Conservation (phyloP, 2,329 filamentous ascomycete species). For the Sarocladiaceae sp. region DNA sequence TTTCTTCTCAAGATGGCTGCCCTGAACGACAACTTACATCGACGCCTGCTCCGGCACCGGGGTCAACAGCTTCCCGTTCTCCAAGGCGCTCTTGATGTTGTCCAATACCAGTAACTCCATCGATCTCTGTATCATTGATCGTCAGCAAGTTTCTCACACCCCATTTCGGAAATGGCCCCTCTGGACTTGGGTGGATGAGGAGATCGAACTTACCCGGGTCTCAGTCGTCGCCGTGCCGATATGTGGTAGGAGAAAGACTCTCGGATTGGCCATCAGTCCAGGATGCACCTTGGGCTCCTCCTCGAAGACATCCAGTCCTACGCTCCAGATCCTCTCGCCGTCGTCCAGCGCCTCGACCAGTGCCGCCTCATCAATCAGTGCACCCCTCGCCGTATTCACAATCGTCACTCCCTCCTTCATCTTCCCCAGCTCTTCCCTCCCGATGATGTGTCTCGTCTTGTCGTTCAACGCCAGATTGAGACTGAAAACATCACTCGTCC, state of each 20-base stretch:
- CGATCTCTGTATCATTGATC: slow-evolving; percentile 14
- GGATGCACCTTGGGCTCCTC: slow-evolving; percentile 47
- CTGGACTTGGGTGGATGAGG: neutral
- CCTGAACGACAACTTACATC: slow-evolving; percentile 1
- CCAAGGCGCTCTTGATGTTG: slow-evolving; percentile 10
- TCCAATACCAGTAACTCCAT: slow-evolving; percentile 10
- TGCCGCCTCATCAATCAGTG: slow-evolving; percentile 66
- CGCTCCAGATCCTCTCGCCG: slow-evolving; percentile 55
- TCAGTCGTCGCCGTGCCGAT: slow-evolving; percentile 13
- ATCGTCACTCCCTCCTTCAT: slow-evolving; percentile 67
- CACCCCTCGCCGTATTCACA: slow-evolving; percentile 65
- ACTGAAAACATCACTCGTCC: slow-evolving; percentile 54
- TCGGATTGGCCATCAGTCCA: slow-evolving; percentile 9
- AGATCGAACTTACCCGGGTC: slow-evolving; percentile 11
- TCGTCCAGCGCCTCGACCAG: slow-evolving; percentile 59
- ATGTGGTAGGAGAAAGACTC: slow-evolving; percentile 13
- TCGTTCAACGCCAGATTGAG: slow-evolving; percentile 63
- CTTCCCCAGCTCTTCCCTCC: slow-evolving; percentile 53
- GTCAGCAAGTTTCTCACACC: too few relatives aligned
- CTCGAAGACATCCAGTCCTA: slow-evolving; percentile 65
- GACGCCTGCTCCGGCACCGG: slow-evolving; percentile 9
- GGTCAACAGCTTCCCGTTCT: slow-evolving; percentile 9
- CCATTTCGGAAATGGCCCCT: too few relatives aligned
- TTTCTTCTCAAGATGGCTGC: too few relatives aligned
- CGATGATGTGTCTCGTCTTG: slow-evolving; percentile 45